phyloP scores from a whole-genome alignment of 345 rosid genomes.

The Streptanthus diversifolius region DNA sequence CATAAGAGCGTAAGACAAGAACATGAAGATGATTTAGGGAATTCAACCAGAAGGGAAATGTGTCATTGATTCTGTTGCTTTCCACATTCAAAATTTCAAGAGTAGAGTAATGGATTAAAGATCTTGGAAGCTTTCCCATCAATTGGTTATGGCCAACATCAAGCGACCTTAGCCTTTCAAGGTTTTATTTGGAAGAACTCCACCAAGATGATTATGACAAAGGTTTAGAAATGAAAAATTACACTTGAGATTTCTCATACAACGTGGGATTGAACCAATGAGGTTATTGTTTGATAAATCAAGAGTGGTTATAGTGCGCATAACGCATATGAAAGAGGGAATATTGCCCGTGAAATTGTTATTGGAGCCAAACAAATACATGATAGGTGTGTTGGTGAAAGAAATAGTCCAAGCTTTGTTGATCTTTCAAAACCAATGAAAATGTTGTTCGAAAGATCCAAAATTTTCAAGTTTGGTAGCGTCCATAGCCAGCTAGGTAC shows the following conservation, averaged over 20 bases:
- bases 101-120: background rate
- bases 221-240: background rate
- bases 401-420: background rate
- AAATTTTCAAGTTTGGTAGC: background rate
- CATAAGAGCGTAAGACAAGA: conserved; percentile 43
- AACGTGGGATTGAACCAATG: background rate
- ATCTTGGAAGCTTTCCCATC: conserved; percentile 28
- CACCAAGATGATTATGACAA: background rate
- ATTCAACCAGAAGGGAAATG: conserved; percentile 40
- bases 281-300: background rate
- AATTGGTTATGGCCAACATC: conserved; percentile 28
- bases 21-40: conserved; percentile 31
- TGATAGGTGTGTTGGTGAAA: background rate
- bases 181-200: conserved; percentile 12
- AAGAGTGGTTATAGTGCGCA: background rate
- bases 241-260: background rate
- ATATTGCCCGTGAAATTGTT: background rate
- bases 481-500: conserved; percentile 16
- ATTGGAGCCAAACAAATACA: background rate
- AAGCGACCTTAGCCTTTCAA: conserved; percentile 15
- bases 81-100: conserved; percentile 25
- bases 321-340: background rate
- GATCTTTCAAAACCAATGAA: background rate
- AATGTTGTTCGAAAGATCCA: conserved; percentile 6
- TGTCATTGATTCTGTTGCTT: conserved; percentile 18